Evolutionary conservation across 768 basidiomycete genomes (phyloP), one percentile per base, ranked within the genome.

Genomic region (Heimioporus sp.): DNA sequence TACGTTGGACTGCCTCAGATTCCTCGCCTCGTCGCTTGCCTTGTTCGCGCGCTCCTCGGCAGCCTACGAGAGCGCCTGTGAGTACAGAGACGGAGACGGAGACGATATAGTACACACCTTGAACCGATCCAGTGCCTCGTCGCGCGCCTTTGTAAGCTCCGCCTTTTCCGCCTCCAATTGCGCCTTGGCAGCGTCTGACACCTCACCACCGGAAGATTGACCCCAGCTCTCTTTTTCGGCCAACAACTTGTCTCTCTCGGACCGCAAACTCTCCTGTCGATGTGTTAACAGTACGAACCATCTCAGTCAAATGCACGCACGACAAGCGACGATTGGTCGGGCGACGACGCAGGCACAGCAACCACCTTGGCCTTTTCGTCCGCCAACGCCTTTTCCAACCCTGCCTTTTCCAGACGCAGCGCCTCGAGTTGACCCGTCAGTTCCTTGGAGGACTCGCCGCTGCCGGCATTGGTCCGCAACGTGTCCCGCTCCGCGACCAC

Each of bases 211-310:
- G 43, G 56, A 53, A 2, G 70, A 30, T n/a, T 68, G 49, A 34
- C 53, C 63, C 49, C 66, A 56, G 19, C 69, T 67, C 50, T 77
- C 76, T 61, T 83, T 87, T 61, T 87, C 86, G 0, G 74, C 76
- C 24, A 85, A 70, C 16, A 90, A 68, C 45, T 72, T 75, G 60
- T 88, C 86, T 45, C 81, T 75, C 66, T 92, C 83, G 40, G 77
- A 74, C 48, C 68, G 74, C 30, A 90, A 65, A 42, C 75, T 56
- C 46, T 77, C 71, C 86, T 89, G 36, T 35, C 16, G 39, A 17
- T 16, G 16, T 15, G n/a, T 59, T 45, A 56, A 24, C 43, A 35
- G 31, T 5, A 7, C 1, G n/a, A 5, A 4, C n/a, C 0, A 17
- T 31, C 36, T 16, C 3, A 11, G 2, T 38, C 6, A 24, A 21